Evolutionary conservation across 306 rosid species (phyloP).

Genomic region (Cicer judaicum): DNA sequence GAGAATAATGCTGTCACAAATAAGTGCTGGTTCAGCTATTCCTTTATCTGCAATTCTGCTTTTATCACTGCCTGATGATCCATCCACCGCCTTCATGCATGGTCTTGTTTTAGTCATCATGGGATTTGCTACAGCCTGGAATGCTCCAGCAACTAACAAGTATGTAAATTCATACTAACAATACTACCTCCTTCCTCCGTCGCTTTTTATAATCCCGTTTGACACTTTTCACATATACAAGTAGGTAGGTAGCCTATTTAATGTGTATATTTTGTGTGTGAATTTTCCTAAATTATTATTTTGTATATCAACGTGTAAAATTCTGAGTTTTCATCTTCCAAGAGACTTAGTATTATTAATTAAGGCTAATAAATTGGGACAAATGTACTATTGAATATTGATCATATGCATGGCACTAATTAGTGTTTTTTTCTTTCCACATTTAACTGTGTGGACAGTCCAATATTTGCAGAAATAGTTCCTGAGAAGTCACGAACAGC

Average conservation of each 20-base stretch:
- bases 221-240: background rate
- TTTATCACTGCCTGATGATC: conserved; percentile 70
- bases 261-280: background rate
- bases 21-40: conserved; percentile 75
- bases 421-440: conserved; percentile 23
- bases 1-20: conserved; percentile 77
- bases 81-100: conserved; percentile 65
- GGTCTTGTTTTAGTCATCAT: conserved; percentile 72
- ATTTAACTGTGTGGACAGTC: conserved; percentile 59
- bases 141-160: conserved; percentile 82
- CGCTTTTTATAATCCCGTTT: background rate
- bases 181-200: background rate
- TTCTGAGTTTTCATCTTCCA: too few relatives aligned
- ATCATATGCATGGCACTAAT: background rate
- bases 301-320: too few relatives aligned
- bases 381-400: background rate
- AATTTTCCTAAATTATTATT: too few relatives aligned
- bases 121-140: conserved; percentile 76
- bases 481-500: conserved; percentile 82
- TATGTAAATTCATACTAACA: conserved; percentile 34
- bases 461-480: conserved; percentile 96
- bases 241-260: background rate
- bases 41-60: conserved; percentile 77
- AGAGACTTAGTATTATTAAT: too few relatives aligned
- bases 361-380: too few relatives aligned